These are phyloP conservation scores for Pachysandra terminalis DNA, from an alignment of 164 flowering plant genomes.

Conservation along the genomic window DNA sequence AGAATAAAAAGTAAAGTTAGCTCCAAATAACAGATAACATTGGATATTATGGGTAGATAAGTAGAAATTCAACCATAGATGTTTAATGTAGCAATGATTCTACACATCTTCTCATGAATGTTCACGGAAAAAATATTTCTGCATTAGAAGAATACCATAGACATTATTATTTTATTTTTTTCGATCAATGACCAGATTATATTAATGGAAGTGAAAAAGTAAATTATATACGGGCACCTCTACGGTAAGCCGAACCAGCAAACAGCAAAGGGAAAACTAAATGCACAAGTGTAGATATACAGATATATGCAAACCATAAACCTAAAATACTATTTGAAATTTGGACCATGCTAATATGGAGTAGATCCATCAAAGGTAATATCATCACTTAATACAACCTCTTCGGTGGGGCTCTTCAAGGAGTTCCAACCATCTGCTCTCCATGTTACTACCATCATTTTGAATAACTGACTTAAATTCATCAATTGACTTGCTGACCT, in stretches of 20 bases:
- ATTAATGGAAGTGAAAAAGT: no score
- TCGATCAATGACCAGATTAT: no score
- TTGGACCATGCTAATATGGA: neutral
- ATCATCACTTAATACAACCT: slow-evolving; percentile 44
- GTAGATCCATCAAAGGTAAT: neutral
- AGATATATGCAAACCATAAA: neutral
- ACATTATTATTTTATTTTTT: no score
- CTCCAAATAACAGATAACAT: no score
- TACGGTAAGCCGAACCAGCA: no score
- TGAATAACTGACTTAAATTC: slow-evolving; percentile 64
- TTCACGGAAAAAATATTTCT: no score
- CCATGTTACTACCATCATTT: slow-evolving; percentile 50
- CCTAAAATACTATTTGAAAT: neutral
- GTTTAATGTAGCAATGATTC: neutral
- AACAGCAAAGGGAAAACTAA: no score
- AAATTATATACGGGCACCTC: no score
- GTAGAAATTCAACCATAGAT: neutral
- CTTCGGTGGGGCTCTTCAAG: slow-evolving; percentile 61
- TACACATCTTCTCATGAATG: no score
- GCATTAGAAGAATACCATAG: no score
- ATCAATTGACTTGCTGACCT: slow-evolving; percentile 59
- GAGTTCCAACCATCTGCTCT: slow-evolving; percentile 71
- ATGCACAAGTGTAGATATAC: neutral
- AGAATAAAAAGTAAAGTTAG: neutral
- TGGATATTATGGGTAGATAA: neutral